Base-by-base conservation (phyloP, 2,329 filamentous ascomycete species). In the Beauveria medogensis region DNA sequence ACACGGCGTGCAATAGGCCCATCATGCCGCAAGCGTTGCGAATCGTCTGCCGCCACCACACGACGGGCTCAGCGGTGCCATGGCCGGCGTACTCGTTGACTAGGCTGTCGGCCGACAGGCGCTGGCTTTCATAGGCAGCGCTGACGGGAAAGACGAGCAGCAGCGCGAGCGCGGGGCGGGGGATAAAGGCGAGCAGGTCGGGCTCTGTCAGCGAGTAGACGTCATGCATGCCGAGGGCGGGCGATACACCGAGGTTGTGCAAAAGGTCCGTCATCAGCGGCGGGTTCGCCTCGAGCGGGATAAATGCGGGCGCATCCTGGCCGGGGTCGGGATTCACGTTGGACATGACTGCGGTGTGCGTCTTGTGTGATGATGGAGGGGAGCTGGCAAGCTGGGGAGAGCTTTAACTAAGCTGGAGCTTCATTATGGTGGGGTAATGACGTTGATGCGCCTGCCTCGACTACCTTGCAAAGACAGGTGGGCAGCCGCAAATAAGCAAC, bases 1-100 rank as follows among this genome's bases (percentile, higher is more conserved):
- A 81, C 0, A 91, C 84, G 20, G 88, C 89, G 71, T 97, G 94
- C 51, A 97, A 73, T 30, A 97, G 75, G 0, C 90, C 94, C 78
- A 97, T 96, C 50, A 96, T 77, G 0, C 93, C 93, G 73, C 93
- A 97, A 0, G 93, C 91, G 72, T 97, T 96, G 63, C 89, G 84
- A 68, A 97, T 97, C 0, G 92, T 97, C 77, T 97, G 93, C 67
- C 85, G 89, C 81, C 92, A 97, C 94, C 93, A 99, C 8, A 96
- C 70, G 0, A 97, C 90, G 5, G 90, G 87, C 70, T 97, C 91
- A 0, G 69, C 70, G 0, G 81, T 75, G 1, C 92, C 92, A 20
- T 78, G 80, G 48, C 88, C 89, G 0, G 73, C 71, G 77, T 96
- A 96, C 44, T 86, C 83, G 2, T 77, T 66, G 47, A 78, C 77